Evolutionary conservation across 306 rosid genomes (phyloP), one percentile per base, ranked within the genome.

Genomic region (Fagus sylvatica): DNA sequence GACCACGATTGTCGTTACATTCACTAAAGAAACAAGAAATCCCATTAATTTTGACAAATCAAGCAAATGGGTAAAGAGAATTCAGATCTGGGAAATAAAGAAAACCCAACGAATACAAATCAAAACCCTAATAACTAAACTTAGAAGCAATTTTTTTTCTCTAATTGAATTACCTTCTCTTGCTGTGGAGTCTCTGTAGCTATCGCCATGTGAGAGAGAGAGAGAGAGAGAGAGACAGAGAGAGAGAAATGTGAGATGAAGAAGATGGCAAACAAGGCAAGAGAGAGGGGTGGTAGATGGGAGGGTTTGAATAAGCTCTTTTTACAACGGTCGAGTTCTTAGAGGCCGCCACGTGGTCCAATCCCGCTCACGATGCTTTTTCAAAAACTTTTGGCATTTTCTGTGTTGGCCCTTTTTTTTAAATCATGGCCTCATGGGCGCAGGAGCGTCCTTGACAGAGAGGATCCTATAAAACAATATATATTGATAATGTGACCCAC

Each of bases 321-420:
- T 5, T 82, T 59, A 17, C 90, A 92, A 95, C 98, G 98, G 98
- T 95, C 98, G 98, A 92, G 74, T 89, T 71, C 67, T 59, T 69
- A 76, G 54, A 69, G 69, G 69, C 28, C n/a, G 84, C 88, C 97
- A 87, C 95, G 91, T 89, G 82, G 76, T 71, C 19, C 33, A 49
- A 40, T 72, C 74, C 83, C 81, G 86, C 93, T 82, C 77, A 0
- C 53, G 40, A 56, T 62, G 15, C n/a, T 69, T 82, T 10, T 88
- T 91, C 81, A 85, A 94, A 82, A 59, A 7, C 41, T 71, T 39
- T 4, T n/a, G 84, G 2, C 16, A 4, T n/a, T 56, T 30, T 73
- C 65, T 30, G 28, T 7, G 1, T 43, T 28, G 0, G 1, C 0
- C 0, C 15, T 28, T n/a, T 59, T 15, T 6, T 59, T 28, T 57